phyloP scores from a whole-genome alignment of 2,329 filamentous ascomycete genomes.

The Exophiala sp. region DNA sequence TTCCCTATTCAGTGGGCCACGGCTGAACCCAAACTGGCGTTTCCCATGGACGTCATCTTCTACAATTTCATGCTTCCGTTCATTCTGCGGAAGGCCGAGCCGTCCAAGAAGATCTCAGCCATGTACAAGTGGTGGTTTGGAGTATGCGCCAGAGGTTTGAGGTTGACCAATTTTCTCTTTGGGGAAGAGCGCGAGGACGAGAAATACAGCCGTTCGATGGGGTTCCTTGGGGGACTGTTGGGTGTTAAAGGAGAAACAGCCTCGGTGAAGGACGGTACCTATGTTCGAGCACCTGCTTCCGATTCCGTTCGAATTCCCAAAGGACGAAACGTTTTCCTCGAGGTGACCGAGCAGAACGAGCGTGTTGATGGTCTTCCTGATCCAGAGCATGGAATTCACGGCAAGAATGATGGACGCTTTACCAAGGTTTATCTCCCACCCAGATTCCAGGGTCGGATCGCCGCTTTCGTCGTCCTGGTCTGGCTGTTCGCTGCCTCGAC shows the following conservation, averaged over 20 bases:
- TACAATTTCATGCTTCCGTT: slow-evolving; percentile 96
- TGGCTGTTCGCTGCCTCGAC: slow-evolving; percentile 90
- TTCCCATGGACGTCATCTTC: slow-evolving; percentile 87
- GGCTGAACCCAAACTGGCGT: slow-evolving; percentile 86
- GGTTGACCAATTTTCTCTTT: slow-evolving; percentile 89
- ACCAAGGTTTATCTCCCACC: slow-evolving; percentile 76
- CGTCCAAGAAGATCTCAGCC: slow-evolving; percentile 72
- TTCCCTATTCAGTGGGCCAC: slow-evolving; percentile 91
- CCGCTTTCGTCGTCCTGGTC: slow-evolving; percentile 78
- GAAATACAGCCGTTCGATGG: slow-evolving; percentile 50
- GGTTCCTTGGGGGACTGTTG: slow-evolving; percentile 49
- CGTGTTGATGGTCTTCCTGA: slow-evolving; percentile 56
- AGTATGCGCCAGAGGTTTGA: slow-evolving; percentile 69
- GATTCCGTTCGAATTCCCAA: slow-evolving; percentile 94
- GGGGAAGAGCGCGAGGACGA: slow-evolving; percentile 75
- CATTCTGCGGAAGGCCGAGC: slow-evolving; percentile 75
- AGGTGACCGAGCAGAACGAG: slow-evolving; percentile 62
- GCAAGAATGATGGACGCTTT: slow-evolving; percentile 56
- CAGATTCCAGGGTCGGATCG: slow-evolving; percentile 71
- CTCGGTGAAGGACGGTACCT: slow-evolving; percentile 58
- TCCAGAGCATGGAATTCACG: slow-evolving; percentile 53
- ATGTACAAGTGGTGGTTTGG: slow-evolving; percentile 98
- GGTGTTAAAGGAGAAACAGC: slow-evolving; percentile 6
- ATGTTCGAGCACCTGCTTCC: slow-evolving; percentile 86
- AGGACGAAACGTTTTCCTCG: slow-evolving; percentile 70